Conservation (phyloP, 495 filamentous ascomycete species). For the Xylaria palmicola region DNA sequence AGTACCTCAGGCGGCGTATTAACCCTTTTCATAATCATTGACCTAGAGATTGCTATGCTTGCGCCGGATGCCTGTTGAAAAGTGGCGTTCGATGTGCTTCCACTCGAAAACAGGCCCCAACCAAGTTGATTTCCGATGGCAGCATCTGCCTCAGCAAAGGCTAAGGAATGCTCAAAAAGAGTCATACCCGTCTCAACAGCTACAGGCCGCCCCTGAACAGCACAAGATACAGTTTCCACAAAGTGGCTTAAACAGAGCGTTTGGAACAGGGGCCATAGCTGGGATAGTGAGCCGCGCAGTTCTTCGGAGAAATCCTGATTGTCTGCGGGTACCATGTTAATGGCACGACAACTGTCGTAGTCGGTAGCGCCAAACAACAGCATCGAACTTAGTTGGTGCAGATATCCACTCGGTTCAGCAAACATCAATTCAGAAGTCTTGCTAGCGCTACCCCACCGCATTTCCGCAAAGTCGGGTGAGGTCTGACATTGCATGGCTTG, state of each 20-base stretch:
- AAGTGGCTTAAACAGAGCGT: constrained; percentile 83
- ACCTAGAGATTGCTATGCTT: constrained; percentile 49
- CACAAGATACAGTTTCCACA: constrained; percentile 79
- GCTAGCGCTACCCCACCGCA: constrained; percentile 70
- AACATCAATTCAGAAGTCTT: constrained; percentile 72
- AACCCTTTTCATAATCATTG: constrained; percentile 57
- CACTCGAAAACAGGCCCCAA: constrained; percentile 57
- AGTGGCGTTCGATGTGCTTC: constrained; percentile 34
- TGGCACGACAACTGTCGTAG: constrained; percentile 66
- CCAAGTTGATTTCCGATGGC: constrained; percentile 74
- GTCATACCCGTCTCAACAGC: constrained; percentile 93
- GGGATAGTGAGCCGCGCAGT: constrained; percentile 70
- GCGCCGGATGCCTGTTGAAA: constrained; percentile 40
- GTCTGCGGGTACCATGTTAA: constrained; percentile 62
- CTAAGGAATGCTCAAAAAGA: constrained; percentile 91
- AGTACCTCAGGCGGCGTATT: constrained; percentile 91
- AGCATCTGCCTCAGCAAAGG: constrained; percentile 93
- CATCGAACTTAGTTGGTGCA: constrained; percentile 66
- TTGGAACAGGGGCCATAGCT: constrained; percentile 86
- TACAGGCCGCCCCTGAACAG: constrained; percentile 78
- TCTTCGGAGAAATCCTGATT: constrained; percentile 40
- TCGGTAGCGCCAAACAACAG: constrained; percentile 69
- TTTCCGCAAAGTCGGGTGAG: constrained; percentile 66
- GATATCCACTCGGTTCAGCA: constrained; percentile 62
- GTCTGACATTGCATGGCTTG: constrained; percentile 93